Evolutionary conservation across 2,329 filamentous ascomycete species (phyloP), one percentile per base, ranked within the genome.

Genomic region (Aspergillus udagawae): DNA sequence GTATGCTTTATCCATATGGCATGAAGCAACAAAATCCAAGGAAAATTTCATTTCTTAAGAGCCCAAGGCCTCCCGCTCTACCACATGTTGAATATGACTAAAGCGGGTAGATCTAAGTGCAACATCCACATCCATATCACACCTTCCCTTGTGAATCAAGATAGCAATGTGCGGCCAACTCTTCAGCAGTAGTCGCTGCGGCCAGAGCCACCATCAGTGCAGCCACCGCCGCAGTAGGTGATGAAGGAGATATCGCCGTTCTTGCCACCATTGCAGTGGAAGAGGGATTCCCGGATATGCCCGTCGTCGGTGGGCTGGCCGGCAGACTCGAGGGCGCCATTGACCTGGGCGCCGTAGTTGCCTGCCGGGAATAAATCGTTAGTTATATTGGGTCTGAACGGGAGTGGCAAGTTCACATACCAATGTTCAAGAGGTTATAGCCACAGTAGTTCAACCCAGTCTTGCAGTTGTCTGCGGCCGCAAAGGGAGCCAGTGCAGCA

Each of bases 381-480:
- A 49, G 29, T 14, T 25, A 50, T 5, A 1, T 38, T 9, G 4
- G 9, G 21, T 21, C 23, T 12, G 9, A 32, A 20, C 1, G 8
- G 41, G 41, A 17, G 41, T 17, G 41, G 8, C n/a, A 21, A 1
- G 41, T 44, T 54, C 1, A 21, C 55, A 27, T 54, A 57, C 55
- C 55, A 21, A 55, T 57, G 17, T 48, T 48, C 7, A 57, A 20
- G n/a, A 57, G 52, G 38, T 57, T 57, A 10, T 51, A 57, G 21
- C 55, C 55, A 21, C 52, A 57, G 25, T 57, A 57, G 21, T 57
- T 57, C 17, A 57, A 52, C 3, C 52, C 52, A 12, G 52, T 57
- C 48, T 54, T 57, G 41, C 52, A 57, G 52, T 57, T 57, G 27
- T 48, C 42, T 9, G 55, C 55, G 38, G 55, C 52, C 4, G 48